Evolutionary conservation across 2,329 filamentous ascomycete genomes (phyloP), one percentile per base, ranked within the genome.

Genomic region (Diaporthe helianthi): DNA sequence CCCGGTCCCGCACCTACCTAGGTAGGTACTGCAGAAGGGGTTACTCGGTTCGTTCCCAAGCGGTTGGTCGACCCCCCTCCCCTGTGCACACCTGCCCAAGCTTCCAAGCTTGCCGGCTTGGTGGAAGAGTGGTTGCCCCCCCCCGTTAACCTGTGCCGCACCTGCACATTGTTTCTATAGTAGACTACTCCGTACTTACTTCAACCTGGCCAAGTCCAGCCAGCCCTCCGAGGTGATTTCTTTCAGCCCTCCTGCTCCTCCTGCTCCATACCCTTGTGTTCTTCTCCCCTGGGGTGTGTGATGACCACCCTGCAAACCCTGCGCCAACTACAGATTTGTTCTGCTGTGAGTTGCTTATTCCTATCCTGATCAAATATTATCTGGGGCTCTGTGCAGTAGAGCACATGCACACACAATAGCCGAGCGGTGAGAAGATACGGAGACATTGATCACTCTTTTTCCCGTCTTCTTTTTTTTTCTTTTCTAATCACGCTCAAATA

Each of bases 301-400:
- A 38, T 36, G 58, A 33, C 41, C 58, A 19, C 36, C 17, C n/a
- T 33, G 22, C n/a, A 49, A 49, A 49, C 58, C 58, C 58, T 63
- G 58, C 44, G 33, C 15, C 53, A n/a, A 24, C 41, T 46, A 38
- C 41, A 63, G 41, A 26, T 63, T 63, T 63, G 58, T 49, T 24
- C 38, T 49, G 29, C 58, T 63, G 58, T 33, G 58, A 47, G 44
- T 49, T 63, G 58, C 58, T 63, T 63, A 33, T 61, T 47, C 26
- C 29, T 22, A 46, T 61, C 41, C 19, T n/a, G 13, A 31, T 46
- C 41, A n/a, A 19, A 19, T 60, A 60, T 49, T 63, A 49, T 63
- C 44, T 58, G 44, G 58, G 58, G 26, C 58, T 49, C 44, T 29
- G 29, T 36, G 5, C 36, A 29, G 12, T 41, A 63, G 44, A 33